Conservation (phyloP, 2,329 filamentous ascomycete species). For the Colletotrichum caudatum region DNA sequence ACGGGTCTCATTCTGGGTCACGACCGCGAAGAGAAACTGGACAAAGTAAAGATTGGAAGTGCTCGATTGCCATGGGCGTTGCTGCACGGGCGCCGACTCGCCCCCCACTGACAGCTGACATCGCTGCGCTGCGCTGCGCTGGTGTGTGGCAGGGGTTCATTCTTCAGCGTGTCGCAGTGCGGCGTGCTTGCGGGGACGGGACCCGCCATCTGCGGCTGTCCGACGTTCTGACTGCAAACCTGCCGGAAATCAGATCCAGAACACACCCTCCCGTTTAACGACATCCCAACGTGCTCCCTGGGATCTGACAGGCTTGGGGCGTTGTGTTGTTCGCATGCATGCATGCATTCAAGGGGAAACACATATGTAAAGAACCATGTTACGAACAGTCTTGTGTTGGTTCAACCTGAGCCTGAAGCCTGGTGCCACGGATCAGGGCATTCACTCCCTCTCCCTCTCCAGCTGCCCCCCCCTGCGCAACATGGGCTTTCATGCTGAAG, state of each 20-base stretch:
- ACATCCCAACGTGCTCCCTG: neutral
- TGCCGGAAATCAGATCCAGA: too few relatives aligned
- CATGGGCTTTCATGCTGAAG: neutral
- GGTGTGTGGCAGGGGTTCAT: conserved; percentile 33
- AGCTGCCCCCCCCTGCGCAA: neutral
- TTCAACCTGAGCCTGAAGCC: neutral
- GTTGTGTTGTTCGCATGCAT: neutral
- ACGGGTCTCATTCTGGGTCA: neutral
- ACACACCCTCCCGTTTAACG: neutral
- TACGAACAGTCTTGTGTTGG: neutral
- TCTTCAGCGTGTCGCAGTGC: conserved; percentile 27
- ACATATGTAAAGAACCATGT: neutral
- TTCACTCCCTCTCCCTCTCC: too few relatives aligned
- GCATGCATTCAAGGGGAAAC: neutral
- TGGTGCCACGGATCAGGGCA: neutral
- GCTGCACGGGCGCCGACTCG: too few relatives aligned
- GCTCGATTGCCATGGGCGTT: neutral
- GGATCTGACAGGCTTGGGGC: too few relatives aligned
- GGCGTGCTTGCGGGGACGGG: neutral
- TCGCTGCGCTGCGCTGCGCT: conserved; percentile 14
- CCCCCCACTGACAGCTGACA: neutral
- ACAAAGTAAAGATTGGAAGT: neutral
- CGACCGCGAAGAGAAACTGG: neutral
- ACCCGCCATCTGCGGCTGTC: neutral
- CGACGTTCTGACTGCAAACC: neutral